A percentile compares a stretch with the other conserved stretches of the same genome.
Evolutionary conservation across 257 asterid species (phyloP).

Genomic region (Leptodermis oblonga): DNA sequence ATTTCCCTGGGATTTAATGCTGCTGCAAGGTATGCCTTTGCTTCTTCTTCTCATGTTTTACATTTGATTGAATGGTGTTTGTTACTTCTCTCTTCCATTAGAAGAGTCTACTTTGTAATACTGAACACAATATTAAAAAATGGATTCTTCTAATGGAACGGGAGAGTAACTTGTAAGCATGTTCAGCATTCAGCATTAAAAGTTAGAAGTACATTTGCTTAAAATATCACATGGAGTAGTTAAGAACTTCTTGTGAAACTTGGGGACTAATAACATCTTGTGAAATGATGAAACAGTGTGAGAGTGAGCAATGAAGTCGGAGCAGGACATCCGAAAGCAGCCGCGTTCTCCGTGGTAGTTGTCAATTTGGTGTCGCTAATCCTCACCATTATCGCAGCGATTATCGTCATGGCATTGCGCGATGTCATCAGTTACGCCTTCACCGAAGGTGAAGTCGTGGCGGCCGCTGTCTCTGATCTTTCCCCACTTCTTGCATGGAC

Average conservation of each 20-base stretch:
- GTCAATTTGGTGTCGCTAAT: constrained; percentile 4
- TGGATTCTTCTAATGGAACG: not conserved
- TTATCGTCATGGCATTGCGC: not conserved
- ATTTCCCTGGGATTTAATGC: constrained; percentile 8
- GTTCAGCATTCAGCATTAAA: too few relatives aligned
- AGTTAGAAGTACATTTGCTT: too few relatives aligned
- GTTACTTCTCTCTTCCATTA: too few relatives aligned
- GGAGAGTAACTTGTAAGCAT: too few relatives aligned
- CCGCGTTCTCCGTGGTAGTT: constrained; percentile 9
- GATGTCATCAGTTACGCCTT: constrained; percentile 5
- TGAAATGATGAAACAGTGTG: not conserved
- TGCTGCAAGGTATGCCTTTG: not conserved
- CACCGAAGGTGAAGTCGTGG: constrained; percentile 13
- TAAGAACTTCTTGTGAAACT: not conserved
- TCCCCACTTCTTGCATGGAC: constrained; percentile 8
- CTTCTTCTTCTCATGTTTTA: not conserved
- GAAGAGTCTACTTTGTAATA: too few relatives aligned
- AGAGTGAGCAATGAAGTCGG: constrained; percentile 10
- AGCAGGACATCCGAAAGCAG: constrained; percentile 12
- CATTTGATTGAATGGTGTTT: too few relatives aligned
- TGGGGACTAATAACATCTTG: not conserved
- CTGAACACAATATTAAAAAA: too few relatives aligned
- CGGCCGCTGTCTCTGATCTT: constrained; percentile 11
- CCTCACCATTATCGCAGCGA: not conserved
- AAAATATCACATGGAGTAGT: not conserved